phyloP scores from a whole-genome alignment of 345 rosid genomes.

The Hypericum androsaemum region DNA sequence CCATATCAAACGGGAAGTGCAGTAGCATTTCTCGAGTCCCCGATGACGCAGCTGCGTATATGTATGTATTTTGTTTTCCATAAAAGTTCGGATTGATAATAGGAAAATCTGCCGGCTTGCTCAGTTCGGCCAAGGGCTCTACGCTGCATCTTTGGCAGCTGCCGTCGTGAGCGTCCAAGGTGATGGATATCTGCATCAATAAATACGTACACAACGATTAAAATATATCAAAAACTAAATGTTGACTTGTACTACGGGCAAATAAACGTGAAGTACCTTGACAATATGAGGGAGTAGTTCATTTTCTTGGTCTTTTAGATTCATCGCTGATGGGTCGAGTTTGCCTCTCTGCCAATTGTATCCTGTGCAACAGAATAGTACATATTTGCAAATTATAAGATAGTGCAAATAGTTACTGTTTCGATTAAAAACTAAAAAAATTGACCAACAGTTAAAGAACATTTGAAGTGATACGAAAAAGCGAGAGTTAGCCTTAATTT shows the following conservation, averaged over 20 bases:
- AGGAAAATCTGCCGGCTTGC: constrained; percentile 63
- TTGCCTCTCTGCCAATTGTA: constrained; percentile 67
- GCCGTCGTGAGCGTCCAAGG: constrained; percentile 33
- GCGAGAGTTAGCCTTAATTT: no score
- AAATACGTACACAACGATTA: not conserved
- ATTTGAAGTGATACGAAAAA: no score
- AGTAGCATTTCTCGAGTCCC: constrained; percentile 58
- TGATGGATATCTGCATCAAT: constrained; percentile 37
- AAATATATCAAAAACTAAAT: not conserved
- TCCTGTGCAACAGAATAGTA: constrained; percentile 26
- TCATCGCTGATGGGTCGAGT: constrained; percentile 75
- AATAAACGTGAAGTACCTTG: constrained; percentile 24
- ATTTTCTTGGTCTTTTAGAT: constrained; percentile 26
- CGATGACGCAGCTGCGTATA: constrained; percentile 57
- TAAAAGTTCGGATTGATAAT: constrained; percentile 51
- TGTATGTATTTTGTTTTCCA: constrained; percentile 37
- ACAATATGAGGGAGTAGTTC: constrained; percentile 56
- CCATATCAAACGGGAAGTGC: constrained; percentile 73
- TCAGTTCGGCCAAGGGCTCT: constrained; percentile 32
- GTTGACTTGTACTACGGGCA: no score
- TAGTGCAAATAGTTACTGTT: no score
- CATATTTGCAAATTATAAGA: not conserved
- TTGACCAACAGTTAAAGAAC: no score
- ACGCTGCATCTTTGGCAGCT: constrained; percentile 33
- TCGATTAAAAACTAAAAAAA: no score